These are phyloP conservation scores for Recurvomyces mirabilis DNA, from an alignment of 495 filamentous ascomycete species.

Conservation along the genomic window DNA sequence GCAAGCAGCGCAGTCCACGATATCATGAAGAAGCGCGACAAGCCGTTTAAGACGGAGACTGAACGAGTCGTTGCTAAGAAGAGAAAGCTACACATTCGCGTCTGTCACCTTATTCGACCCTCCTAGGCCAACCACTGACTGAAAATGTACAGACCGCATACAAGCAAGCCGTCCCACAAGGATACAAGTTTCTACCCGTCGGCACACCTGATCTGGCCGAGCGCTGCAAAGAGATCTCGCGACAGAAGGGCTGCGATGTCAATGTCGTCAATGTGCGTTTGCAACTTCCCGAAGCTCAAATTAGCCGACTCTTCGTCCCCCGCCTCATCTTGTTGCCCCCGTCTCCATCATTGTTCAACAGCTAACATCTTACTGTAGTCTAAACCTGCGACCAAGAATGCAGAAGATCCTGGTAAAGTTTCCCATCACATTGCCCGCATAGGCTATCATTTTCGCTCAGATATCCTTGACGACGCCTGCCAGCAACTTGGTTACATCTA, in stretches of 20 bases:
- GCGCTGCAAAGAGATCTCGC: conserved; percentile 68
- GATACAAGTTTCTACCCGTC: conserved; percentile 73
- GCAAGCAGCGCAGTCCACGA: conserved; percentile 9
- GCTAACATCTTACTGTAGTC: conserved; percentile 24
- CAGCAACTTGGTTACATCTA: conserved; percentile 34
- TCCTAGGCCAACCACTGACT: neutral
- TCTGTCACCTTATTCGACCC: conserved; percentile 31
- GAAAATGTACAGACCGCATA: conserved; percentile 20
- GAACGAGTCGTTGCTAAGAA: conserved; percentile 49
- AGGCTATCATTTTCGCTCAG: conserved; percentile 64
- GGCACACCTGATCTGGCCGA: conserved; percentile 66
- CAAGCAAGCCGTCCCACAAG: conserved; percentile 44
- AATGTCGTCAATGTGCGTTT: conserved; percentile 68
- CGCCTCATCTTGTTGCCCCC: conserved; percentile 15
- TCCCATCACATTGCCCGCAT: conserved; percentile 61
- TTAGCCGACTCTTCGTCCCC: neutral
- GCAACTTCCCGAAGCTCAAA: neutral
- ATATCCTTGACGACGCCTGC: conserved; percentile 45
- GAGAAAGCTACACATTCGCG: conserved; percentile 46
- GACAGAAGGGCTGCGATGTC: conserved; percentile 53
- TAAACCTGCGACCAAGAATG: conserved; percentile 24
- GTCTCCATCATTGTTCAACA: too few relatives aligned
- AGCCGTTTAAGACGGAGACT: conserved; percentile 45
- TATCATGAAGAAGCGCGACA: conserved; percentile 33
- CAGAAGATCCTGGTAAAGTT: conserved; percentile 39